Base-by-base conservation (phyloP, 805 yeast genomes). In the Metschnikowia gruessii region DNA sequence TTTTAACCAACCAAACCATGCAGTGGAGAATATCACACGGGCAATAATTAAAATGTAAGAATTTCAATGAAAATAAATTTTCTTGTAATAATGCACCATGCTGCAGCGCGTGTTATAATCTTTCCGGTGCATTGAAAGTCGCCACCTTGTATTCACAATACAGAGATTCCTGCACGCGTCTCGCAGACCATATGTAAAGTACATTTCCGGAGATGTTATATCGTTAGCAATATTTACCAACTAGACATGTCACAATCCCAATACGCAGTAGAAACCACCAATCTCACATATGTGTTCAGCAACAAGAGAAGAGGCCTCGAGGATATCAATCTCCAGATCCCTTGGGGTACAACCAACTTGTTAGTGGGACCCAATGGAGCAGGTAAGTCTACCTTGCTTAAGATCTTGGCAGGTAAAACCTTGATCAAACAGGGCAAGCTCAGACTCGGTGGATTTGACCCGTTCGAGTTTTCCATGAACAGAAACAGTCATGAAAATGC, bases 331-430 rank as follows among this genome's bases (percentile, higher is more conserved):
- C 59, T 94, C 34, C 55, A 69, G 11, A 74, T 94, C 17, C 81
- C 83, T 1, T 80, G 85, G 76, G 82, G 85, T 6, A 79, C 92
- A 1, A 76, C 96, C 49, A 81, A 91, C 10, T 70, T 94, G 30
- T 65, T 94, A 7, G 76, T 94, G 19, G 99, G 99, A 0, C 95
- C 98, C 11, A 91, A 91, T 58, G 99, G 99, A 16, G 98, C 99
- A 1, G 98, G 99, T 4, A 94, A 94, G 64, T 87, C 97, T 1
- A 94, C 99, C 0, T 64, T 94, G 36, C 72, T 94, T 52, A 81
- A 82, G 61, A 77, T 94, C 15, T 70, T 94, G 16, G 96, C 97
- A 0, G 99, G 99, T 3, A 92, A 92, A 59, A 89, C 94, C 7
- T 74, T 94, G 49, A 84, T 95, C 51, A 80, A 82, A 46, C 70